Base-by-base conservation (phyloP, 495 filamentous ascomycete genomes). In the Neurospora sp. region DNA sequence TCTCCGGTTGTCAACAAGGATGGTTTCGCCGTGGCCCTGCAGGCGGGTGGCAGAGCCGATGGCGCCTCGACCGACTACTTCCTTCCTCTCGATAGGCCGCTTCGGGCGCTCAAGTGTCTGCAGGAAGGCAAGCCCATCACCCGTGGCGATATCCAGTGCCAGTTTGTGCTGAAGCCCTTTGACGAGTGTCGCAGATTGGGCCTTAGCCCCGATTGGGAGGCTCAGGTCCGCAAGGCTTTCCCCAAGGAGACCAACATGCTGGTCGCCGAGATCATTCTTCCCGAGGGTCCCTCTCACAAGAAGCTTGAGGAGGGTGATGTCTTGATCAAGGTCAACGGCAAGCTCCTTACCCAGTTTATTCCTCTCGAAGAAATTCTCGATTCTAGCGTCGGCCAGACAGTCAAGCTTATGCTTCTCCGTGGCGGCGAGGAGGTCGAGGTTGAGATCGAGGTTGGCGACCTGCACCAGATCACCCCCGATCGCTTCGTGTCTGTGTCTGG, bases 51-150 rank as follows among this genome's bases (percentile, higher is more conserved):
- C 39, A 87, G 96, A 82, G 89, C 92, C 27, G 96, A 99, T 79
- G 94, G 94, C 39, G 96, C 96, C 73, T 94, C 96, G 16, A 99
- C 96, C 5, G 96, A 99, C 80, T 99, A 98, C 80, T 99, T 99
- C 84, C 86, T 99, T 31, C 96, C 96, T 0, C 84, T 99, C 9
- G 94, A 98, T 79, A 88, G 96, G 69, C 96, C 96, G 2, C 81
- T 92, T 31, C 88, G 96, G 65, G 96, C 96, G 1, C 85, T 99
- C 73, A 84, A 92, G 79, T 97, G 94, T 79, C 91, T 99, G 69
- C 91, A 90, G 77, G 86, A 90, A 70, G 90, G 88, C 37, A 86
- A 88, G 73, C 89, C 89, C 8, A 89, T 99, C 69, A 89, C 90
- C 41, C 86, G 96, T 75, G 96, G 96, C 40, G 97, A 95, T n/a